phyloP scores from a whole-genome alignment of 805 yeast genomes.

The Zygosaccharomyces gambellarensis region DNA sequence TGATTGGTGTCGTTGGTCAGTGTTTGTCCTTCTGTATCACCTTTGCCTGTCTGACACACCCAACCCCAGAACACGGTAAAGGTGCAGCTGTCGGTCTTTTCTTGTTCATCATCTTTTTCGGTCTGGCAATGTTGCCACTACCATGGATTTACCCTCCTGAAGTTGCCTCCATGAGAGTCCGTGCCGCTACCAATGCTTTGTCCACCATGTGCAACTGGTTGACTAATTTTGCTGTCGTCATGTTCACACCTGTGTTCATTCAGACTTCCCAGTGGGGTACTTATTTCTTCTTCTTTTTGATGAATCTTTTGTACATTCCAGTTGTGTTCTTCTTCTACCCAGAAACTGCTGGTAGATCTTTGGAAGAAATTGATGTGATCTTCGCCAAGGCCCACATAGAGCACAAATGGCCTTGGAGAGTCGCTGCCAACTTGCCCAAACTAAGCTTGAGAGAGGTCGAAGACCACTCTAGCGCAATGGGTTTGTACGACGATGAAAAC shows the following conservation, averaged over 20 bases:
- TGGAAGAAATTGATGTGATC: constrained; percentile 72
- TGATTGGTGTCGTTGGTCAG: constrained; percentile 49
- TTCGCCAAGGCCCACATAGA: constrained; percentile 45
- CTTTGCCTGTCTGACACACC: constrained; percentile 43
- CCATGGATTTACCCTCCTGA: constrained; percentile 68
- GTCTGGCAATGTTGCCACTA: constrained; percentile 48
- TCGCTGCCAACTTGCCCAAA: constrained; percentile 59
- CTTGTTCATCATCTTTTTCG: constrained; percentile 52
- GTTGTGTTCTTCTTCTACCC: constrained; percentile 65
- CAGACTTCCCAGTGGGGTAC: constrained; percentile 54
- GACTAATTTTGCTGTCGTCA: constrained; percentile 59
- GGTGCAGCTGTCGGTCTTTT: constrained; percentile 66
- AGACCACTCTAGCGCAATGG: constrained; percentile 53
- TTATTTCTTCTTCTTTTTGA: constrained; percentile 62
- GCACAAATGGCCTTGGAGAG: constrained; percentile 53
- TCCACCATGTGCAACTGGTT: constrained; percentile 67
- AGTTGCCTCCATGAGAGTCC: constrained; percentile 52
- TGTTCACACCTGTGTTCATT: constrained; percentile 59
- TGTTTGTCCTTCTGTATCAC: constrained; percentile 46
- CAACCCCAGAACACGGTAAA: constrained; percentile 40
- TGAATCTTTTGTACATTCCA: constrained; percentile 59
- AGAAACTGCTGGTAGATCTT: constrained; percentile 69
- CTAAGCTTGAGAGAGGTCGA: constrained; percentile 53
- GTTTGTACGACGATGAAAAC: constrained; percentile 46
- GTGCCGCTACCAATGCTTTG: constrained; percentile 57